Base-by-base conservation (phyloP, 805 yeast genomes). In the Ogataea methanolica region DNA sequence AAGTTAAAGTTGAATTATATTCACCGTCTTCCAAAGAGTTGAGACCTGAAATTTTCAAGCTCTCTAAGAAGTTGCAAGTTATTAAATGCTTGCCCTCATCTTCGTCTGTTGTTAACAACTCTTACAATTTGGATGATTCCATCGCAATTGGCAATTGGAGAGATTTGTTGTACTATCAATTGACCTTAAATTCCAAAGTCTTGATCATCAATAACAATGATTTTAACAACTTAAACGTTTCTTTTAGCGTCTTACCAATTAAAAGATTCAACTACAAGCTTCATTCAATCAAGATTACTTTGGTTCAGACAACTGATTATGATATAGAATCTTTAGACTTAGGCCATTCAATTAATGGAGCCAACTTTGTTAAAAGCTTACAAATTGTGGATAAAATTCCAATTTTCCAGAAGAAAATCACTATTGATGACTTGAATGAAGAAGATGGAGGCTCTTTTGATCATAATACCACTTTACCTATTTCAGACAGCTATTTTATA, bases 61-160 rank as follows among this genome's bases (percentile, higher is more conserved):
- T 53, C 50, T 42, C 49, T 31, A 42, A 33, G 7, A n/a, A 6
- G 16, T 29, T 50, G n/a, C 44, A 48, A 26, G 53, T 55, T 14
- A 48, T 56, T 17, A 43, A 51, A 39, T 60, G 63, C 35, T 40
- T 46, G 17, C 46, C 31, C 11, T 26, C 31, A 26, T 26, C 31
- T 11, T 26, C 31, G 9, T 26, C 51, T 4, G 29, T 36, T 5
- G 31, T n/a, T 6, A 44, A 47, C 14, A 35, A 8, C 15, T 21
- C 42, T 6, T 16, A 17, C 9, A 42, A 48, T 12, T 17, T 34
- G 4, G 53, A 50, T 21, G 55, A 55, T 36, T 53, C 58, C 6
- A n/a, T 57, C 3, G 58, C 65, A 0, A 23, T 58, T 17, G 70
- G 69, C 7, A 61, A 53, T 38, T 66, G 70, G 70, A 57, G 69